These are phyloP conservation scores for Erodium texanum DNA, from an alignment of 441 rosid species.

Conservation along the genomic window DNA sequence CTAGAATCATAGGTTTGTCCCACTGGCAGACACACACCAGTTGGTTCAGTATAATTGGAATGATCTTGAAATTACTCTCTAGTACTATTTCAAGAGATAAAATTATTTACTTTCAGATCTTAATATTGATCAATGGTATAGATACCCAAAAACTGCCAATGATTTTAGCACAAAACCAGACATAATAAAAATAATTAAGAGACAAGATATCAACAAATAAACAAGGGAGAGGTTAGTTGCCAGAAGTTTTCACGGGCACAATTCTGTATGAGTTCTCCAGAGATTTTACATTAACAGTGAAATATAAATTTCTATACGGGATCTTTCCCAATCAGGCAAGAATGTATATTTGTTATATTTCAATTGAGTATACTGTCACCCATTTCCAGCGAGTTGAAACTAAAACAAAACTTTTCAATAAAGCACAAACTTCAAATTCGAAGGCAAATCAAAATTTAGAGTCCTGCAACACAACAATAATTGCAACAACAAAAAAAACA, in stretches of 20 bases:
- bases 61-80: no score
- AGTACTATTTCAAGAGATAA: no score
- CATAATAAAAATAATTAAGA: not conserved
- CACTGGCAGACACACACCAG: not conserved
- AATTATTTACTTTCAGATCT: no score
- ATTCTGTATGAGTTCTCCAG: not conserved
- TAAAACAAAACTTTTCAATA: no score
- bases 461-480: not conserved
- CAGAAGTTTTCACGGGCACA: not conserved
- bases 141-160: not conserved
- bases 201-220: not conserved
- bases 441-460: not conserved
- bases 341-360: no score
- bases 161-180: not conserved
- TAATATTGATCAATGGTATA: no score
- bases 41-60: not conserved
- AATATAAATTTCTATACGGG: no score
- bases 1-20: not conserved
- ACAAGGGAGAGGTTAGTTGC: not conserved
- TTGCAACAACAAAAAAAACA: not conserved
- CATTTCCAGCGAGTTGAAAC: no score
- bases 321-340: no score
- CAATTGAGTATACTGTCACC: no score
- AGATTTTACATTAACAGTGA: not conserved
- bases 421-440: no score